phyloP scores from a whole-genome alignment of 1,139 yeast species.

The Ashbya aceris region DNA sequence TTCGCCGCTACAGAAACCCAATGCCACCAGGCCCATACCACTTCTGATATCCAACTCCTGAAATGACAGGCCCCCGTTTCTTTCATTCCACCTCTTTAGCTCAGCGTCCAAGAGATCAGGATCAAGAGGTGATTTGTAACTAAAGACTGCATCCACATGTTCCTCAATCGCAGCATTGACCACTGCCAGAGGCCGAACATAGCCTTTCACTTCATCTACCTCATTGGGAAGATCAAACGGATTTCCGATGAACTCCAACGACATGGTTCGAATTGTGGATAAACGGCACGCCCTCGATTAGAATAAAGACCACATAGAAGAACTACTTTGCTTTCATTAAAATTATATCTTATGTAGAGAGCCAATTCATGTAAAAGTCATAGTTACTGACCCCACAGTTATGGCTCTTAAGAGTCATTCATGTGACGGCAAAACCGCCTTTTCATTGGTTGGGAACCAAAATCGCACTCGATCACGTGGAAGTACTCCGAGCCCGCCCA shows the following conservation, averaged over 20 bases:
- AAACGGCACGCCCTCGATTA: too few relatives aligned
- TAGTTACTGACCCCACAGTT: too few relatives aligned
- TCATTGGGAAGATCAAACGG: slow-evolving; percentile 57
- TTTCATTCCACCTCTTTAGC: slow-evolving; percentile 49
- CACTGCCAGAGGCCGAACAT: slow-evolving; percentile 46
- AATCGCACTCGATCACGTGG: neutral
- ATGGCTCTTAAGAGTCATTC: too few relatives aligned
- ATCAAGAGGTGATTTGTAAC: slow-evolving; percentile 58
- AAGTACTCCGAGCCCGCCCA: neutral
- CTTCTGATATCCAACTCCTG: slow-evolving; percentile 56
- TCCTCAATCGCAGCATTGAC: slow-evolving; percentile 61
- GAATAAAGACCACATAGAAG: too few relatives aligned
- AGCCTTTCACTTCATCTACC: slow-evolving; percentile 43
- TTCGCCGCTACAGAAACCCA: slow-evolving; percentile 57
- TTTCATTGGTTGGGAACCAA: too few relatives aligned
- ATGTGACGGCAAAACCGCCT: too few relatives aligned
- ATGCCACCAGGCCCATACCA: slow-evolving; percentile 74
- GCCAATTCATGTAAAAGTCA: too few relatives aligned
- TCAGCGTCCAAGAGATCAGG: slow-evolving; percentile 53
- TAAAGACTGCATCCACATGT: slow-evolving; percentile 55
- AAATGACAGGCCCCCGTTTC: slow-evolving; percentile 47
- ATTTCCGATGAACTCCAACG: slow-evolving; percentile 17
- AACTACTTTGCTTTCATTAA: too few relatives aligned
- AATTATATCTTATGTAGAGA: too few relatives aligned
- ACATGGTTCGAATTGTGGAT: slow-evolving; percentile 2